Evolutionary conservation across 768 basidiomycete genomes (phyloP), one percentile per base, ranked within the genome.

Genomic region (Rubroboletus satanas): DNA sequence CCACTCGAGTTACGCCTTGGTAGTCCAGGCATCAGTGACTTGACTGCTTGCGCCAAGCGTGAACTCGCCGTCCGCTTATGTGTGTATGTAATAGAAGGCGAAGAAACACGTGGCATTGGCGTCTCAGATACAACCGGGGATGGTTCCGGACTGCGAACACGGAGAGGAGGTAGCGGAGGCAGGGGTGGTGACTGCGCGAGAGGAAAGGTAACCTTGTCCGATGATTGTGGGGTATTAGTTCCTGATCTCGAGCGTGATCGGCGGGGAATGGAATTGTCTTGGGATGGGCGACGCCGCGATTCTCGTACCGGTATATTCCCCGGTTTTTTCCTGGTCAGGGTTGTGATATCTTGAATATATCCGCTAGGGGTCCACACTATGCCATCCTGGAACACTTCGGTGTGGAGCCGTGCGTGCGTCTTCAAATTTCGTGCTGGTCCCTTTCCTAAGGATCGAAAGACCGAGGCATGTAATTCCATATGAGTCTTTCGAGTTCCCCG

Each of bases 341-440:
- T 42, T 7, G 56, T 43, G 14, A 67, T 31, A 26, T 67, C 65
- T 37, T 61, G 58, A 11, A 26, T 35, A 39, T 59, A 56, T 41
- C 70, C 71, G 32, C 67, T 71, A 7, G 72, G 70, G 12, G 71
- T 66, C 57, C 61, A 61, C 11, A 66, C 63, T n/a, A 61, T 36
- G 9, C 62, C 66, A 18, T 63, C 56, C 26, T 61, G 62, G 36
- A 74, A 76, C 6, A 76, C 68, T 28, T 64, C 61, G 2, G 33
- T 29, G 45, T 75, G 74, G 14, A 76, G 67, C 15, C 73, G 66
- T n/a, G 49, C 36, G 45, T 77, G 76, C n/a, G 67, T 69, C 54
- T 67, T 76, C 59, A 71, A 28, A 4, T 23, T 39, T 36, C 43
- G 55, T 21, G 35, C 55, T 1, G 31, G 58, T 36, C 17, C 51